phyloP scores from a whole-genome alignment of 805 yeast genomes.

The Candida silvicultrix region DNA sequence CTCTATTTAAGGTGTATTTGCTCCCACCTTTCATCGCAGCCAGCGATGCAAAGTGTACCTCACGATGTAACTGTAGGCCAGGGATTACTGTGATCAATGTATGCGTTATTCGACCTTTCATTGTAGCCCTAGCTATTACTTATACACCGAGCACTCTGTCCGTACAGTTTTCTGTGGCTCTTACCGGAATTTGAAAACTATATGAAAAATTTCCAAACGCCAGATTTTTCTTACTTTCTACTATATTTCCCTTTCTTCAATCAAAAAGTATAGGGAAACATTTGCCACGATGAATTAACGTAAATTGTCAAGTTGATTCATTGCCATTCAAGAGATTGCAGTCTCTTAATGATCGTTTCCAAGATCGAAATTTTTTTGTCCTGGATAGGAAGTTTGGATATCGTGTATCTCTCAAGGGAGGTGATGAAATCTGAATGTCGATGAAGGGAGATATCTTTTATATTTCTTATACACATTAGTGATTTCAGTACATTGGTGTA shows the following conservation, averaged over 20 bases:
- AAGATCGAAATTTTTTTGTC: conserved; percentile 17
- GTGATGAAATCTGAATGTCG: conserved; percentile 25
- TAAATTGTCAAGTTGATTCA: conserved; percentile 21
- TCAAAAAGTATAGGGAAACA: conserved; percentile 27
- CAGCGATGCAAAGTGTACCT: too few species aligned
- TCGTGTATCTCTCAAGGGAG: conserved; percentile 12
- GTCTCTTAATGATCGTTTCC: conserved; percentile 24
- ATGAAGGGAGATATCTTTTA: conserved; percentile 22
- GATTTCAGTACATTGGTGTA: neutral
- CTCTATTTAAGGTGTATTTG: too few species aligned
- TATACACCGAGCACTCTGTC: too few species aligned
- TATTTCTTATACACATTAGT: neutral
- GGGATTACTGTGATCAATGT: too few species aligned
- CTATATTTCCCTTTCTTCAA: conserved; percentile 18
- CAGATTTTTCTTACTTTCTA: conserved; percentile 2
- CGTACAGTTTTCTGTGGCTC: neutral
- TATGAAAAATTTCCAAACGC: conserved; percentile 1
- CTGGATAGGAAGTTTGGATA: conserved; percentile 28
- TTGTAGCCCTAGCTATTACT: neutral
- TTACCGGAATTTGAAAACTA: neutral
- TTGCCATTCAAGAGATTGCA: conserved; percentile 26
- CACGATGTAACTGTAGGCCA: too few species aligned
- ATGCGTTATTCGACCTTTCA: too few species aligned
- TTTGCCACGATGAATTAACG: conserved; percentile 27
- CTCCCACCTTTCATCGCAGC: too few species aligned